Conservation (phyloP, 73 alveolate genomes). For the Symbiodinium pilosum region DNA sequence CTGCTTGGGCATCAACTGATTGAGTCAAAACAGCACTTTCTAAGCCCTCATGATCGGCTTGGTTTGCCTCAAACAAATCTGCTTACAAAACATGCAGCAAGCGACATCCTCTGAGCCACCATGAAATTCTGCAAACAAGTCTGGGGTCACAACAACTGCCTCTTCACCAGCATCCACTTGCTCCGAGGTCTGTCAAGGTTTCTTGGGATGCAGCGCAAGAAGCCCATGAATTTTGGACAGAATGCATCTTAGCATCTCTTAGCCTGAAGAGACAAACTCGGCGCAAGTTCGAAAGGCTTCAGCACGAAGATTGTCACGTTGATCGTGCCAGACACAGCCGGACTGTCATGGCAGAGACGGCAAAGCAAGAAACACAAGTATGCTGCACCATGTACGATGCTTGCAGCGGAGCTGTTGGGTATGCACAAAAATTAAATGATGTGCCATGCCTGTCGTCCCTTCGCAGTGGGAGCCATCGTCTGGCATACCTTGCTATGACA, state of each 20-base stretch:
- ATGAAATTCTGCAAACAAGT: background rate
- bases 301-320: slow-evolving; percentile 27
- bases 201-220: background rate
- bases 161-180: slow-evolving; percentile 35
- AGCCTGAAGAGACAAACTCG: slow-evolving; percentile 50
- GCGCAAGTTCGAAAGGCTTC: slow-evolving; percentile 62
- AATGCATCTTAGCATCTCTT: background rate
- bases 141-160: background rate
- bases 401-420: no score
- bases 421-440: no score
- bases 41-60: slow-evolving; percentile 38
- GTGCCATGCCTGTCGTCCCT: slow-evolving; percentile 54
- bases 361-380: no score
- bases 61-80: slow-evolving; percentile 11
- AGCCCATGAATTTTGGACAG: no score
- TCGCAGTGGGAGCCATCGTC: slow-evolving; percentile 33
- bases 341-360: slow-evolving; percentile 6
- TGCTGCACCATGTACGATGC: no score
- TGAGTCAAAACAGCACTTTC: slow-evolving; percentile 36
- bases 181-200: slow-evolving; percentile 17
- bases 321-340: slow-evolving; percentile 50
- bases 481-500: slow-evolving; percentile 1
- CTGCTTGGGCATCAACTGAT: slow-evolving; percentile 22
- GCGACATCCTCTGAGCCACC: background rate
- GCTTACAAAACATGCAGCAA: background rate